Conservation (phyloP, 169 alveolate species). For the Eimeria falciformis region DNA sequence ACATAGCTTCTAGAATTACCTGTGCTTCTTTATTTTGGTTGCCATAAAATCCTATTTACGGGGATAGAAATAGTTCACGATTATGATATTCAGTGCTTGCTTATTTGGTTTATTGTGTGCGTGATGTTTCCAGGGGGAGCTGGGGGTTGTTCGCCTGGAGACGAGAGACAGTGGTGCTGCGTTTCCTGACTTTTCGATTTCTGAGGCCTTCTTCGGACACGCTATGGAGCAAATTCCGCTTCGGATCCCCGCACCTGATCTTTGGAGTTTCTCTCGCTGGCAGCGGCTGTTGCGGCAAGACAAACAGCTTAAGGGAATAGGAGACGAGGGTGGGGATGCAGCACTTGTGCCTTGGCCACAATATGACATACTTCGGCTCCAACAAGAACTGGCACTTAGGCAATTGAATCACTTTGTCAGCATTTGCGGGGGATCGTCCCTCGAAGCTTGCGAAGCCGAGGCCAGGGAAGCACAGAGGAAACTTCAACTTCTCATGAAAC, state of each 20-base stretch:
- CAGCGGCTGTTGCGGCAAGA: conserved; percentile 64
- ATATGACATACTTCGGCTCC: conserved; percentile 65
- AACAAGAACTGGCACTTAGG: conserved; percentile 59
- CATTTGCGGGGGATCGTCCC: conserved; percentile 70
- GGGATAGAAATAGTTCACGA: no score
- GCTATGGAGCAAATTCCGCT: conserved; percentile 69
- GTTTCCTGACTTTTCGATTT: conserved; percentile 47
- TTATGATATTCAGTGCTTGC: no score
- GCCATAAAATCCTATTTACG: no score
- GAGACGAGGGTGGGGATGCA: conserved; percentile 59
- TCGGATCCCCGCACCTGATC: conserved; percentile 69
- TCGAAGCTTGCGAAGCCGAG: conserved; percentile 57
- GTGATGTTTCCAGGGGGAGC: conserved; percentile 47
- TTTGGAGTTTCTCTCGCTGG: conserved; percentile 69
- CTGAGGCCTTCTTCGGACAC: conserved; percentile 64
- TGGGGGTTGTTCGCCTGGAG: conserved; percentile 64
- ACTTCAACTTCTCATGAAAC: conserved; percentile 40
- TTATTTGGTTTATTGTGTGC: neutral
- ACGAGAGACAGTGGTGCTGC: neutral
- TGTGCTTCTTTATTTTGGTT: neutral
- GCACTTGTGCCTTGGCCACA: conserved; percentile 76
- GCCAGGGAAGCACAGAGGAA: conserved; percentile 69
- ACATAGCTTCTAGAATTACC: neutral
- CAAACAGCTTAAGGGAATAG: conserved; percentile 64
- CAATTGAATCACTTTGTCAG: conserved; percentile 51